Evolutionary conservation across 2,329 filamentous ascomycete genomes (phyloP).

Genomic region (Hirsutella thompsonii): DNA sequence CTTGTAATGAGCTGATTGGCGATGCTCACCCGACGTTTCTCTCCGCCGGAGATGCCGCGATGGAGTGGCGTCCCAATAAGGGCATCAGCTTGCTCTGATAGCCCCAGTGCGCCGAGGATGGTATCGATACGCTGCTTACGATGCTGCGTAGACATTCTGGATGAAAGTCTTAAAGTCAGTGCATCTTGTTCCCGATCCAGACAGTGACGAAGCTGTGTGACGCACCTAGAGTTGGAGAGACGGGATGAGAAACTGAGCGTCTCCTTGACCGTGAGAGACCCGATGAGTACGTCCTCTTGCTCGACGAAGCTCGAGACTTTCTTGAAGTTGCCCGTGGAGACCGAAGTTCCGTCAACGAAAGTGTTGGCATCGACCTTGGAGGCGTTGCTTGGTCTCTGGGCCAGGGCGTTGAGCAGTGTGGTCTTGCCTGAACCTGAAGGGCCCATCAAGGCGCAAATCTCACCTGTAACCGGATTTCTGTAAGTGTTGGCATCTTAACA

Average conservation of each 20-base stretch:
- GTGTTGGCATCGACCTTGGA: conserved; percentile 23
- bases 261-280: conserved; percentile 67
- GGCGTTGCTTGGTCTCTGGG: conserved; percentile 38
- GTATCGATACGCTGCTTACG: conserved; percentile 49
- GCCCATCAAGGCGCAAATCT: conserved; percentile 72
- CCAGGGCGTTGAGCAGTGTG: conserved; percentile 69
- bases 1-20: conserved; percentile 72
- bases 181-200: not conserved
- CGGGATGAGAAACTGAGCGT: conserved; percentile 68
- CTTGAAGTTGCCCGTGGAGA: conserved; percentile 44
- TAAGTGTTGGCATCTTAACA: conserved; percentile 1
- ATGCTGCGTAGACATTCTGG: conserved; percentile 29
- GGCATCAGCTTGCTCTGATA: conserved; percentile 54
- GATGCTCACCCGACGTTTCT: conserved; percentile 70
- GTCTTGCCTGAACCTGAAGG: conserved; percentile 67
- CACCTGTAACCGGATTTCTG: conserved; percentile 28
- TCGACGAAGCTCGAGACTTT: conserved; percentile 68
- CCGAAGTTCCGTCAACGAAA: conserved; percentile 45
- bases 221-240: conserved; percentile 44
- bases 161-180: conserved; percentile 20
- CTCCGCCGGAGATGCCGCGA: conserved; percentile 74
- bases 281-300: conserved; percentile 76
- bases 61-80: conserved; percentile 72
- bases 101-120: conserved; percentile 60
- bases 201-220: not conserved